Conservation (phyloP, 1,284 basidiomycete species). For the Trametes pubescens region DNA sequence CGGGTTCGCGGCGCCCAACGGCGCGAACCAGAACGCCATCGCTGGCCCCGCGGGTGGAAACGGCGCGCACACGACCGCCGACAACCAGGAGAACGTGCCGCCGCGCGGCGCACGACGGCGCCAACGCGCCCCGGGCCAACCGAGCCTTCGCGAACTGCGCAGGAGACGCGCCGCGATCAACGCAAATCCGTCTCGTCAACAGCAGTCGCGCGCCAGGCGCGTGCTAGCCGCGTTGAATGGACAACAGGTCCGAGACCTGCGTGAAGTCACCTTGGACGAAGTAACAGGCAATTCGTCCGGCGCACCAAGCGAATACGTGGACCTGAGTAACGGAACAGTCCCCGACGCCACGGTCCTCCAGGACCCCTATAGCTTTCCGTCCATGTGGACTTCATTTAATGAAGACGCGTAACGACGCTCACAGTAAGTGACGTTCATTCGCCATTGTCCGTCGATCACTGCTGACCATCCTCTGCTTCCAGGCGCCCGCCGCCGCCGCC, state of each 20-base stretch:
- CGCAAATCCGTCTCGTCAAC: neutral
- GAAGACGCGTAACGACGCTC: neutral
- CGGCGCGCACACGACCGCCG: neutral
- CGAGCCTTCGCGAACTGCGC: neutral
- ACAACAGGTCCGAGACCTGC: neutral
- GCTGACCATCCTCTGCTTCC: neutral
- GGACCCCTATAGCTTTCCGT: neutral
- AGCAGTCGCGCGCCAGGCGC: neutral
- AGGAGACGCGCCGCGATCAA: neutral
- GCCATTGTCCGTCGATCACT: neutral
- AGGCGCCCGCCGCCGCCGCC: neutral
- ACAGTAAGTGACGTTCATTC: neutral
- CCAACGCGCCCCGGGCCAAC: neutral
- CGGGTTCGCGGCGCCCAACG: neutral
- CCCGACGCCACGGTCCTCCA: neutral
- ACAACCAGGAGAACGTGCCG: neutral
- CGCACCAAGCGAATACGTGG: neutral
- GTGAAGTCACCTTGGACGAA: neutral
- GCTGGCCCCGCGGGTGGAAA: neutral
- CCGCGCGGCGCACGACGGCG: neutral
- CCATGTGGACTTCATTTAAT: neutral
- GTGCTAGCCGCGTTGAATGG: conserved; percentile 7
- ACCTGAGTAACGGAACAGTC: neutral
- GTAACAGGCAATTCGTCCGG: neutral
- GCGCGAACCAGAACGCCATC: neutral